Conservation (phyloP, 495 filamentous ascomycete genomes). For the Sabuloglossum arenarium region DNA sequence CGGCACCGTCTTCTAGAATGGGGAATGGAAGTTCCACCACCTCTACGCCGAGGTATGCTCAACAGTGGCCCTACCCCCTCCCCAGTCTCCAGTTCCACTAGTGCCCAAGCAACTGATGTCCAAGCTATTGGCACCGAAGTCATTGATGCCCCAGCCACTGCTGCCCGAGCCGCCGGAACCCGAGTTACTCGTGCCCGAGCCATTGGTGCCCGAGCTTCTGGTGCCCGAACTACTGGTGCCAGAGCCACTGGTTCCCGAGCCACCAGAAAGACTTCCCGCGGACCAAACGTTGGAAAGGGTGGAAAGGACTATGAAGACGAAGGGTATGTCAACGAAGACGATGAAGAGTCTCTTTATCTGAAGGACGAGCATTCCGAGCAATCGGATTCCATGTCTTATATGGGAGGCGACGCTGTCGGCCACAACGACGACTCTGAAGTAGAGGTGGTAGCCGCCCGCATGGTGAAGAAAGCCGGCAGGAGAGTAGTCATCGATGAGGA, state of each 20-base stretch:
- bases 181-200: too few species aligned
- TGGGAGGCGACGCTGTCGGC: too few species aligned
- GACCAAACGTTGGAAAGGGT: neutral
- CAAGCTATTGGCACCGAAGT: too few species aligned
- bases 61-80: too few species aligned
- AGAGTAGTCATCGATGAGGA: neutral
- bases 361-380: neutral
- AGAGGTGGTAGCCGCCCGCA: neutral
- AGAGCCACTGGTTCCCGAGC: neutral
- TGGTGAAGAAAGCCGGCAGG: neutral
- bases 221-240: too few species aligned
- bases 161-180: too few species aligned
- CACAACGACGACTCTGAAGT: neutral
- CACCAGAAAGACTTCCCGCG: neutral
- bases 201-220: too few species aligned
- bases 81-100: too few species aligned
- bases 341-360: neutral
- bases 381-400: too few species aligned
- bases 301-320: neutral
- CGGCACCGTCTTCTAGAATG: neutral
- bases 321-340: neutral
- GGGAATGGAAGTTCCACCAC: conserved; percentile 4
- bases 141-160: too few species aligned
- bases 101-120: too few species aligned
- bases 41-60: neutral